A percentile compares a stretch with the other conserved stretches of the same genome.
phyloP scores from a whole-genome alignment of 2,329 filamentous ascomycete genomes.

The Colletotrichum sp. region DNA sequence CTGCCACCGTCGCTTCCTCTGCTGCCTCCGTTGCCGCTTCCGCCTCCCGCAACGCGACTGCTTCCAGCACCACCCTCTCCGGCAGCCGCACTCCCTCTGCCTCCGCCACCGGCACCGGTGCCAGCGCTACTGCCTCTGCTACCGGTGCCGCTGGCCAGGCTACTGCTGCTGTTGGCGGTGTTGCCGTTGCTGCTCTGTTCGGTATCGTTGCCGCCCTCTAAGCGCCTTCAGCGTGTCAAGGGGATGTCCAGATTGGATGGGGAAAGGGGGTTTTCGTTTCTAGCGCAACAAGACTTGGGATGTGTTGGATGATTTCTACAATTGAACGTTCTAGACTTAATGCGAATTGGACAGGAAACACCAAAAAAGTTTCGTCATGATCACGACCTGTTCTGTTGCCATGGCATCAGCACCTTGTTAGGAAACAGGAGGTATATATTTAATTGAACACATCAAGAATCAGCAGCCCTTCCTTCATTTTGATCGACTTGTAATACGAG shows the following conservation, averaged over 20 bases:
- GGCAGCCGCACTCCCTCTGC: background rate
- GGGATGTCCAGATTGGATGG: background rate
- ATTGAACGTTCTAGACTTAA: background rate
- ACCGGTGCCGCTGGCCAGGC: slow-evolving; percentile 2
- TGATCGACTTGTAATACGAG: background rate
- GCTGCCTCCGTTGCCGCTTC: slow-evolving; percentile 11
- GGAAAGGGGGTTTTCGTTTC: background rate
- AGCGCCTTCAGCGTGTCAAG: background rate
- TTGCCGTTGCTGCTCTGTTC: slow-evolving; percentile 12
- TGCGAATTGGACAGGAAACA: background rate
- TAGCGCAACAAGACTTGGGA: background rate
- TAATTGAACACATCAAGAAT: background rate
- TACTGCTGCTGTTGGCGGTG: background rate
- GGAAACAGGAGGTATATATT: background rate
- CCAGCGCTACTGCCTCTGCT: background rate
- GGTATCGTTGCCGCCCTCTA: slow-evolving; percentile 14
- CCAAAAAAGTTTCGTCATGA: background rate
- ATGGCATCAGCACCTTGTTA: background rate
- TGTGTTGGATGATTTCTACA: background rate
- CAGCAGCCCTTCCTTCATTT: background rate
- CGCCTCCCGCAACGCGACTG: slow-evolving; percentile 9
- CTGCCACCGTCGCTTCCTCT: slow-evolving; percentile 15
- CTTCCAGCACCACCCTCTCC: background rate
- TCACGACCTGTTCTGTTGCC: background rate
- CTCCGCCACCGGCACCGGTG: background rate